These are phyloP conservation scores for Pseudogymnoascus sp. DNA, from an alignment of 2,329 filamentous ascomycete genomes.

Conservation along the genomic window DNA sequence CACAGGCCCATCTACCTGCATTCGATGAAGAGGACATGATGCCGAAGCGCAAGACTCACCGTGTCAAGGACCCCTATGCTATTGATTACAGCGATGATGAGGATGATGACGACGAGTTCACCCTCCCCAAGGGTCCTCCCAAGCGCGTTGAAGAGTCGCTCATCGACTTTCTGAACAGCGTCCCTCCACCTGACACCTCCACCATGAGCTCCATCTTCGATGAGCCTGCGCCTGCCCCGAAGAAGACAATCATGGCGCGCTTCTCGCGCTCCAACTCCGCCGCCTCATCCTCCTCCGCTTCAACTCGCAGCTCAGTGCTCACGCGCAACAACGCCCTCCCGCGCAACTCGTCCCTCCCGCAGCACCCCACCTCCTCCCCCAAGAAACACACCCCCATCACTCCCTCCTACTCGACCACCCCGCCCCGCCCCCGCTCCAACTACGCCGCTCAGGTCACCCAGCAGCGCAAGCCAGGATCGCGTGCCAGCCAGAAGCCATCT, in stretches of 20 bases:
- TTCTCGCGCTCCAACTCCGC: slow-evolving; percentile 38
- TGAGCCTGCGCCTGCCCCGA: slow-evolving; percentile 16
- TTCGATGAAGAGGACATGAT: slow-evolving; percentile 38
- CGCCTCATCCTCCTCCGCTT: slow-evolving; percentile 23
- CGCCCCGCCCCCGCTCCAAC: slow-evolving; percentile 29
- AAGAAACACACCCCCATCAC: slow-evolving; percentile 26
- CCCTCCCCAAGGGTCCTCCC: slow-evolving; percentile 25
- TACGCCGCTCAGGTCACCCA: slow-evolving; percentile 23
- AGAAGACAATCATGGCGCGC: slow-evolving; percentile 52
- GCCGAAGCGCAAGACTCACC: slow-evolving; percentile 67
- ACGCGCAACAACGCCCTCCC: slow-evolving; percentile 27
- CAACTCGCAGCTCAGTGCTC: slow-evolving; percentile 32
- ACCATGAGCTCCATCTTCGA: slow-evolving; percentile 1
- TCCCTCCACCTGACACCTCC: slow-evolving; percentile 50
- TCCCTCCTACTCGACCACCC: slow-evolving; percentile 46
- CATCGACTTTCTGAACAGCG: slow-evolving; percentile 67
- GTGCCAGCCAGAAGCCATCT: slow-evolving; percentile 47
- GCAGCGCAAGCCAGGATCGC: slow-evolving; percentile 25
- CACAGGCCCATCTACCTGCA: slow-evolving; percentile 28
- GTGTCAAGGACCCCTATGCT: slow-evolving; percentile 86
- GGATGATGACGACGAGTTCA: slow-evolving; percentile 27
- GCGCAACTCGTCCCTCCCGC: slow-evolving; percentile 25
- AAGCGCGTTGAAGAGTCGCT: slow-evolving; percentile 58
- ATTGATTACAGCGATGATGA: slow-evolving; percentile 62
- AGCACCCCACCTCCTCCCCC: slow-evolving; percentile 34